Evolutionary conservation across 805 yeast genomes (phyloP), one percentile per base, ranked within the genome.

Genomic region (Candida maris): DNA sequence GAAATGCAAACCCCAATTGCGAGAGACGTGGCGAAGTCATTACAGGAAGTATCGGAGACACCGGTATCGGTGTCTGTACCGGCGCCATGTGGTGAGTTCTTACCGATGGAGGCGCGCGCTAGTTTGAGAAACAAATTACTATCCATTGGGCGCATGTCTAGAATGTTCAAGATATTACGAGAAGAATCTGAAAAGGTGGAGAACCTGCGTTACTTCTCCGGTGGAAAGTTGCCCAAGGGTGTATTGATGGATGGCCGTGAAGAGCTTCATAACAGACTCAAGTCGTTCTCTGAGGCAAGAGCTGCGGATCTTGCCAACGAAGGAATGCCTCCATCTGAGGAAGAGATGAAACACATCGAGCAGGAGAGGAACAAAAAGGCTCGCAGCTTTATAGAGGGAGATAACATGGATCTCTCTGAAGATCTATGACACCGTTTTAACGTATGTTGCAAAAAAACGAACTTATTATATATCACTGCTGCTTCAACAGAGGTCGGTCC

Each of bases 71-170:
- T 9, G 6, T 68, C 60, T 34, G 67, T 59, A 5, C 29, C 35
- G 10, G 39, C 44, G 4, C 34, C 46, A n/a, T 23, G 10, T 8
- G 29, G 36, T 12, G 38, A 22, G 7, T 29, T 35, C n/a, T 41
- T 42, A 4, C 36, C 46, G 12, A 24, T 49, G 31, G 73, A 47
- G 81, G 49, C 47, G 9, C 48, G 51, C 27, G 52, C 51, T 7
- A 43, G 85, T 1, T 66, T 87, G 44, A 75, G 87, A 50, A 85
- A 83, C 62, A 89, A 89, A 67, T 79, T 89, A 37, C 63, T 88
- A 46, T 96, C 97, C 12, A 88, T 89, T 61, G 96, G 96, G 10
- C 77, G 95, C 48, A 86, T 91, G 48, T 82, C 96, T 17, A 75
- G 96, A 39, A 86, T 91, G 95, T 89, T 84, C 63, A 82, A 80